Base-by-base conservation (phyloP, 306 rosid species). In the Fagus sylvatica region DNA sequence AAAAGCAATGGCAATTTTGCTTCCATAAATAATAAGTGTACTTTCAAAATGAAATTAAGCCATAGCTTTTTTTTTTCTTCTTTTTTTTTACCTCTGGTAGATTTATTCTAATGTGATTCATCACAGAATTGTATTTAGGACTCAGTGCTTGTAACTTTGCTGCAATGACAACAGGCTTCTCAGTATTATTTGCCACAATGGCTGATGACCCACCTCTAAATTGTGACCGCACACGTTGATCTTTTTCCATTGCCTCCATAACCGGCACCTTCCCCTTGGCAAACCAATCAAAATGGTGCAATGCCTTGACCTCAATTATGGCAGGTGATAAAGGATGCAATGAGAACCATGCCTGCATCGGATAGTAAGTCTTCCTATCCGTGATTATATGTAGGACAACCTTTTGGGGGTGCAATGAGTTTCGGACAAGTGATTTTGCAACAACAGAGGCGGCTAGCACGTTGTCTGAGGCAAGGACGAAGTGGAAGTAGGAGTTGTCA, bases 281-380 rank as follows among this genome's bases (percentile, higher is more conserved):
- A 66, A 93, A 85, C 99, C 99, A 96, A 78, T 93, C 99, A 39
- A 96, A 96, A 84, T 96, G 99, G 87, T 96, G 98, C 92, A 96
- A 83, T 22, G 99, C 91, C 88, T 96, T 96, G 77, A 96, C 99
- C 89, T 96, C 99, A 78, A 96, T 87, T 71, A 96, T 87, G 3
- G 99, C 98, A 59, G 99, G 99, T 7, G 86, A 78, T 37, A 96
- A 75, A 41, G 97, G 80, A 81, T 96, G 98, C 81, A 96, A 73
- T 17, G 98, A 93, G 85, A 96, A 96, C 99, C 98, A 96, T 39
- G 99, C 99, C 75, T 96, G 99, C 99, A 96, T 96, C 1, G 99
- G 98, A 78, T 85, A 93, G 60, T 90, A 96, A 49, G 99, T 93
- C 90, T 96, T 96, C 72, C 83, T 82, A 51, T 96, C 99, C 13